Conservation (phyloP, 2,329 filamentous ascomycete genomes). For the Penicillium vulpinum region DNA sequence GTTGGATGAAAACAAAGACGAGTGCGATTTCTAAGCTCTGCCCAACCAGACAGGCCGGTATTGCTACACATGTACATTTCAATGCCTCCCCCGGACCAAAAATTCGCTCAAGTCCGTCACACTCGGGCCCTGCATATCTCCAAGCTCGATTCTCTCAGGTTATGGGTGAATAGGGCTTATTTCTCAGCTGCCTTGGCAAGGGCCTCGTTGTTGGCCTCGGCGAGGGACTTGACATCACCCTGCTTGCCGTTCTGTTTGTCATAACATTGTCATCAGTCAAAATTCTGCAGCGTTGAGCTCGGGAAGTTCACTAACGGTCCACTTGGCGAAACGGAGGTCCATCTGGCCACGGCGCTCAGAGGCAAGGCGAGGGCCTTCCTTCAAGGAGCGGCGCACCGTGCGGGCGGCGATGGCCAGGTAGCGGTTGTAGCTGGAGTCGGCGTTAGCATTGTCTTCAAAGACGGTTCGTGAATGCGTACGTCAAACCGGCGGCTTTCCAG, state of each 20-base stretch:
- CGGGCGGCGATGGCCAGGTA: conserved; percentile 95
- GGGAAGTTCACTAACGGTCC: conserved; percentile 66
- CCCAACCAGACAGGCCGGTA: conserved; percentile 35
- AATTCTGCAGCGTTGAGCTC: not conserved
- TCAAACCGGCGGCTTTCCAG: conserved; percentile 97
- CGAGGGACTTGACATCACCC: conserved; percentile 76
- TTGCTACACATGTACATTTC: conserved; percentile 42
- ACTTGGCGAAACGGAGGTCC: conserved; percentile 89
- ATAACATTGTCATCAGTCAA: conserved; percentile 33
- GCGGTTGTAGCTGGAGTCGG: conserved; percentile 86
- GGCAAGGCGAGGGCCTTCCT: conserved; percentile 84
- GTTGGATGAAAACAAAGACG: conserved; percentile 20
- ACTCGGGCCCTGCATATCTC: conserved; percentile 23
- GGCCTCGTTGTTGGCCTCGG: conserved; percentile 53
- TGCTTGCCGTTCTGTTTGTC: conserved; percentile 84
- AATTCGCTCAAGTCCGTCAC: conserved; percentile 16
- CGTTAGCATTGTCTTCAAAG: conserved; percentile 27
- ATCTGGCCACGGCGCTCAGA: conserved; percentile 89
- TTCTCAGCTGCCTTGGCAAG: conserved; percentile 47
- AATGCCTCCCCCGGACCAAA: conserved; percentile 23
- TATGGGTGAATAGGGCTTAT: conserved; percentile 30
- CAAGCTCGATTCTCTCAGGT: conserved; percentile 17
- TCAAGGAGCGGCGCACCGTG: conserved; percentile 92
- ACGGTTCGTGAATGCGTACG: conserved; percentile 60
- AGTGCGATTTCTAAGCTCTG: conserved; percentile 29